These are phyloP conservation scores for Diplogelasinospora grovesii DNA, from an alignment of 495 filamentous ascomycete species.

Conservation along the genomic window DNA sequence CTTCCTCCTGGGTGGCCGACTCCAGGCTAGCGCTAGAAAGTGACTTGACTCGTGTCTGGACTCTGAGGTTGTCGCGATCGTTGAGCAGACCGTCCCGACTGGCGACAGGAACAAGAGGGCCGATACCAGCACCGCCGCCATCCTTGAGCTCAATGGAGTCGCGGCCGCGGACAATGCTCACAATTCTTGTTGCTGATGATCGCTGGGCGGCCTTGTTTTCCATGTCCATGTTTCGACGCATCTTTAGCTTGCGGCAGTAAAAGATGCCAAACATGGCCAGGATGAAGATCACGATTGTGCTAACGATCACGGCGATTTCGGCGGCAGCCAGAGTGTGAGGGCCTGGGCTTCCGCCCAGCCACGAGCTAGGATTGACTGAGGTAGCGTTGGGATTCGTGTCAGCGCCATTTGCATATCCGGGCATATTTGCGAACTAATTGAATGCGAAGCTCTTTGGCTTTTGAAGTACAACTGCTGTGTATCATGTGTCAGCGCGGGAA, in stretches of 20 bases:
- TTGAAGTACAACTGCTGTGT: no score
- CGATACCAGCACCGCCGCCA: neutral
- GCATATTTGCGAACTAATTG: constrained; percentile 9
- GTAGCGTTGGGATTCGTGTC: constrained; percentile 5
- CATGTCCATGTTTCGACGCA: constrained; percentile 16
- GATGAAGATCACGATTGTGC: constrained; percentile 14
- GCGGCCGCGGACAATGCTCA: neutral
- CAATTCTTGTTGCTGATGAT: neutral
- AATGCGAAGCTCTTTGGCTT: no score
- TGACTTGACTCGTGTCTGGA: no score
- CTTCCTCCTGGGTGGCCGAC: no score
- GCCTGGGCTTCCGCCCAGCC: constrained; percentile 1
- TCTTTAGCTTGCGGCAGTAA: constrained; percentile 15
- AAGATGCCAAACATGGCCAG: constrained; percentile 11
- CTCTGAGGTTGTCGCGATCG: no score
- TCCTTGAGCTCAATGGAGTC: constrained; percentile 11
- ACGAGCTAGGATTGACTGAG: neutral
- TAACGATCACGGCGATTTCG: constrained; percentile 17
- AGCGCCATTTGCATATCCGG: constrained; percentile 9
- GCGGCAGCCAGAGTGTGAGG: constrained; percentile 7
- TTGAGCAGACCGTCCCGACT: neutral
- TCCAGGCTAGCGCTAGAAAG: no score
- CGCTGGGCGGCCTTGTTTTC: constrained; percentile 7
- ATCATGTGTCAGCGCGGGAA: no score
- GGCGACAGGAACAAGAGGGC: no score